phyloP scores from a whole-genome alignment of 441 rosid genomes.

The Croton laevigatus region DNA sequence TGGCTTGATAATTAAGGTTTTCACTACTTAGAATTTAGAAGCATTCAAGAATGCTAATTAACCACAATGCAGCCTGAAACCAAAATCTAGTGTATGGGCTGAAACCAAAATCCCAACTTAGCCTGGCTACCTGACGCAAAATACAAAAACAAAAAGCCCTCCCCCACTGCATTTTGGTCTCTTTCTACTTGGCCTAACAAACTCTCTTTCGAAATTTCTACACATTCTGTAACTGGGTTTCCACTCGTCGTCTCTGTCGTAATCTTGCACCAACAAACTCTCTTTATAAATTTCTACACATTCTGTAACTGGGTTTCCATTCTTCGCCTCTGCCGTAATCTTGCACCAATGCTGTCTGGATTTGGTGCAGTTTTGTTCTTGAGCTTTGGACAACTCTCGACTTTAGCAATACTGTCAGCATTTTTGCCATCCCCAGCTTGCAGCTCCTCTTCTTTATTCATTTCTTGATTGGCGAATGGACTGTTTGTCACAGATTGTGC shows the following conservation, averaged over 20 bases:
- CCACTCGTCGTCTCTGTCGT: conserved; percentile 40
- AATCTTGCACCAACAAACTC: conserved; percentile 45
- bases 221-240: too few species aligned
- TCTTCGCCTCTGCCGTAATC: conserved; percentile 48
- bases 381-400: conserved; percentile 19
- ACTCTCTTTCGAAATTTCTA: conserved; percentile 32
- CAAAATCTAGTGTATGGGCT: background rate
- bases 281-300: too few species aligned
- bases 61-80: conserved; percentile 1
- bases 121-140: conserved; percentile 1
- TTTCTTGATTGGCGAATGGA: conserved; percentile 1
- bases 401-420: background rate
- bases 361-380: conserved; percentile 28
- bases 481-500: background rate
- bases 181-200: conserved; percentile 30
- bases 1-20: too few species aligned
- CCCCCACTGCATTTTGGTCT: conserved; percentile 16
- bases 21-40: background rate
- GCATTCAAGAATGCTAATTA: background rate
- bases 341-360: conserved; percentile 46
- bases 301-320: background rate
- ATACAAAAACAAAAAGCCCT: background rate
- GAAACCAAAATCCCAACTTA: background rate
- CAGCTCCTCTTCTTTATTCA: conserved; percentile 19
- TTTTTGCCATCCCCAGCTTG: conserved; percentile 5